phyloP scores from a whole-genome alignment of 306 rosid genomes.

The Cicer bijugum region DNA sequence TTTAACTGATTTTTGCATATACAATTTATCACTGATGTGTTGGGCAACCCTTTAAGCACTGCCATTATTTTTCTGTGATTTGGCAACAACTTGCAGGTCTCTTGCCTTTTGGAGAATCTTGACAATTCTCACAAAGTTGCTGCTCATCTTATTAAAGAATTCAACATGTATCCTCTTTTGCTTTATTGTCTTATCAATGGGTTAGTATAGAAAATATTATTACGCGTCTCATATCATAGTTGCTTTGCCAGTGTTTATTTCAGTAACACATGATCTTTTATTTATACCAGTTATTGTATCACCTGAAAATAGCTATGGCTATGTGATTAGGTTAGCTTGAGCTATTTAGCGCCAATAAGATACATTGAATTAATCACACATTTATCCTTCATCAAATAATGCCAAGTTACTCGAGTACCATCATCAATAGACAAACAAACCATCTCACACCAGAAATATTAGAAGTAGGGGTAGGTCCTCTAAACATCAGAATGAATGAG shows the following conservation, averaged over 20 bases:
- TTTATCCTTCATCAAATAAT: too few relatives aligned
- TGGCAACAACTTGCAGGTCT: constrained; percentile 58
- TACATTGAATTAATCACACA: neutral
- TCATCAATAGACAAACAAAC: too few relatives aligned
- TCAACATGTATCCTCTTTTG: constrained; percentile 72
- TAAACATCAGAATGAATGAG: too few relatives aligned
- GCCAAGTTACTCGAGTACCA: too few relatives aligned
- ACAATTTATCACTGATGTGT: neutral
- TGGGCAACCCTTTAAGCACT: constrained; percentile 21
- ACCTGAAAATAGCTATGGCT: constrained; percentile 24
- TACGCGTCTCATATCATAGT: constrained; percentile 29
- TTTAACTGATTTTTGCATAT: constrained; percentile 2
- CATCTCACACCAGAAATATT: too few relatives aligned
- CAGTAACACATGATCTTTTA: constrained; percentile 7
- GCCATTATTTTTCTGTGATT: constrained; percentile 34
- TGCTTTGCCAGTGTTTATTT: constrained; percentile 35
- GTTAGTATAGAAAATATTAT: constrained; percentile 53
- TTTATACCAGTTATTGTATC: neutral
- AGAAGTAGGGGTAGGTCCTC: too few relatives aligned
- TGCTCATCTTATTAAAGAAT: constrained; percentile 58
- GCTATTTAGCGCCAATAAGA: neutral
- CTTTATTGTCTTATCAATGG: constrained; percentile 83
- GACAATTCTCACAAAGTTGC: constrained; percentile 50
- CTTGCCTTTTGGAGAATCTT: constrained; percentile 64
- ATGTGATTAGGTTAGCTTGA: constrained; percentile 26